Base-by-base conservation (phyloP, 306 rosid species). In the Cicer cuneatum region DNA sequence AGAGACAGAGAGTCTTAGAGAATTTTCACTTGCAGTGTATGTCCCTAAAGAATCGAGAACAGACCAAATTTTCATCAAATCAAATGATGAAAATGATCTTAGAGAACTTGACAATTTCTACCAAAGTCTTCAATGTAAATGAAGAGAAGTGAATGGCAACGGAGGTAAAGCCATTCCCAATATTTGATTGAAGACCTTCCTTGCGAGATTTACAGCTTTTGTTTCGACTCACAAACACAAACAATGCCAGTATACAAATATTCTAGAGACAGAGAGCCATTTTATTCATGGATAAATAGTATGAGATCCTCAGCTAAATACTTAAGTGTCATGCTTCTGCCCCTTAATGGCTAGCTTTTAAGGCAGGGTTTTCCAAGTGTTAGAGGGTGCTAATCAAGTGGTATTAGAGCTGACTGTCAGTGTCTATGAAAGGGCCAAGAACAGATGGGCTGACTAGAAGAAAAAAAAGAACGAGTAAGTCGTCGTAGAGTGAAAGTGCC, bases 41-140 rank as follows among this genome's bases (percentile, higher is more conserved):
- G 35, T 2, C 4, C 35, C 35, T 29, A 29, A 29, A 29, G 35
- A 4, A 29, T 29, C 35, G 35, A 29, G 35, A 29, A 29, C 35
- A 29, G 35, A 29, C 35, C 35, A 29, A 29, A 29, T 2, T 29
- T 29, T 29, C 69, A 58, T 58, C 57, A 58, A 42, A 57, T 45
- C 18, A 12, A 29, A 56, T 71, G 56, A 56, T 5, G 43, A 56
- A 16, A 24, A 54, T 2, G 5, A 29, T 29, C 35, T 29, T 29
- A 71, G 52, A 7, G 37, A 42, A 72, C 42, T 40, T 54, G 66
- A 21, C 11, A 72, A 13, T 43, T 29, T 72, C 43, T 58, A 72
- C 57, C 67, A 11, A 57, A 57, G 46, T 45, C 35, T 56, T 29
- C 58, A 58, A 45, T 29, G 45, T 43, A 19, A 15, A 72, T 29